These are phyloP conservation scores for Yarrowia sp. DNA, from an alignment of 805 yeast genomes.

Conservation along the genomic window DNA sequence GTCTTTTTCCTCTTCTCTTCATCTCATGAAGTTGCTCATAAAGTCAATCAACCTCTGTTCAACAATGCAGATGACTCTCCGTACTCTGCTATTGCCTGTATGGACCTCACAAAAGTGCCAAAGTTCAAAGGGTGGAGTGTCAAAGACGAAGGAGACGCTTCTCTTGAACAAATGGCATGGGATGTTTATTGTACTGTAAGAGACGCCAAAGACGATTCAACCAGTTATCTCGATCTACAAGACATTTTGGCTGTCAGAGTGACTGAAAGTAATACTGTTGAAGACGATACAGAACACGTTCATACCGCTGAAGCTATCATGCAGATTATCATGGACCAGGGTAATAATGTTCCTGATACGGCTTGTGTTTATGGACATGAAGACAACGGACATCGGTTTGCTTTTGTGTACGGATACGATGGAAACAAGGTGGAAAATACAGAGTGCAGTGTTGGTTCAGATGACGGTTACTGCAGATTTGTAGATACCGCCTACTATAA, in stretches of 20 bases:
- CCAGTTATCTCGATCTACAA: neutral
- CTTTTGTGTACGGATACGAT: neutral
- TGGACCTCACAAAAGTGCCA: neutral
- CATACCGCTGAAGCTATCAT: neutral
- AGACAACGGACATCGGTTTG: neutral
- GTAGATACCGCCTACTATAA: neutral
- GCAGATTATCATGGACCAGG: neutral
- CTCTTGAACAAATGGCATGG: too few species aligned
- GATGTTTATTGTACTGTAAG: too few species aligned
- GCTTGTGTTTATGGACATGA: neutral
- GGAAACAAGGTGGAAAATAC: neutral
- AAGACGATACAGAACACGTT: neutral
- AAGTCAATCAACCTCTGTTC: too few species aligned
- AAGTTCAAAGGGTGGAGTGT: neutral
- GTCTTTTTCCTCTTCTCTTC: too few species aligned
- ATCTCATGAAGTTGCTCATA: too few species aligned
- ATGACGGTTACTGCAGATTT: neutral
- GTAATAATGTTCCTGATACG: neutral
- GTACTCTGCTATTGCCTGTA: neutral
- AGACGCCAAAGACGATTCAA: too few species aligned
- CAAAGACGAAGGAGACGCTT: too few species aligned
- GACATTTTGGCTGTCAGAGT: neutral
- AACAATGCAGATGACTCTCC: too few species aligned
- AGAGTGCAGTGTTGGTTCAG: neutral
- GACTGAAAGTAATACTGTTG: too few species aligned